Percentiles rank a stretch among this genome's conserved stretches.
These are phyloP conservation scores for Scytalidium lignicola DNA, from an alignment of 2,329 filamentous ascomycete genomes.

Conservation along the genomic window DNA sequence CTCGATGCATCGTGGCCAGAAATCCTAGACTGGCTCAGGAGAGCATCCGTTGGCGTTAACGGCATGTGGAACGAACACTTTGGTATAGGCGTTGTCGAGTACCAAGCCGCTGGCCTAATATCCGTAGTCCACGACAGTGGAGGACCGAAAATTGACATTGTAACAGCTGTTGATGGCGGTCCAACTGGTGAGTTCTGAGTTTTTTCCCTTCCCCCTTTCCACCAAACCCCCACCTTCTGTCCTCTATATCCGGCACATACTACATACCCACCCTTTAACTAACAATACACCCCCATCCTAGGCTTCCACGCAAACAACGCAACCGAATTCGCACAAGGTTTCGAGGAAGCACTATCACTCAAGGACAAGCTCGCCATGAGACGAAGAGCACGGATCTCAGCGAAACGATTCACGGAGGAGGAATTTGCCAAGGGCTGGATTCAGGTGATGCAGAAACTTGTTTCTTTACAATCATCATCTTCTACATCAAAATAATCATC, in stretches of 20 bases:
- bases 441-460: conserved; percentile 65
- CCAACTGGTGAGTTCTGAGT: conserved; percentile 58
- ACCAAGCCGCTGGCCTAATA: conserved; percentile 90
- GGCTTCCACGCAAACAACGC: conserved; percentile 82
- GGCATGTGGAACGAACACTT: conserved; percentile 99
- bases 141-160: conserved; percentile 90
- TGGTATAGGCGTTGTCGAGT: conserved; percentile 96
- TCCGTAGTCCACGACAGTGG: conserved; percentile 90
- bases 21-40: conserved; percentile 73
- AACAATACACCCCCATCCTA: conserved; percentile 24
- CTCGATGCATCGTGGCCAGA: conserved; percentile 86
- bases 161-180: conserved; percentile 70
- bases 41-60: conserved; percentile 82
- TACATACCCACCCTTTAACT: too few relatives aligned
- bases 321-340: conserved; percentile 75
- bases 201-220: neutral
- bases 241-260: too few relatives aligned
- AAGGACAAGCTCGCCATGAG: conserved; percentile 69
- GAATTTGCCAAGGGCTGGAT: conserved; percentile 80
- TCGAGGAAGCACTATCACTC: conserved; percentile 59
- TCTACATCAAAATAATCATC: too few relatives aligned
- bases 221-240: too few relatives aligned
- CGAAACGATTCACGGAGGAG: conserved; percentile 80
- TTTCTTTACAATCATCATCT: conserved; percentile 42
- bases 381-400: conserved; percentile 68